Evolutionary conservation across 345 rosid species (phyloP).

Genomic region (Atalantia buxifolia): DNA sequence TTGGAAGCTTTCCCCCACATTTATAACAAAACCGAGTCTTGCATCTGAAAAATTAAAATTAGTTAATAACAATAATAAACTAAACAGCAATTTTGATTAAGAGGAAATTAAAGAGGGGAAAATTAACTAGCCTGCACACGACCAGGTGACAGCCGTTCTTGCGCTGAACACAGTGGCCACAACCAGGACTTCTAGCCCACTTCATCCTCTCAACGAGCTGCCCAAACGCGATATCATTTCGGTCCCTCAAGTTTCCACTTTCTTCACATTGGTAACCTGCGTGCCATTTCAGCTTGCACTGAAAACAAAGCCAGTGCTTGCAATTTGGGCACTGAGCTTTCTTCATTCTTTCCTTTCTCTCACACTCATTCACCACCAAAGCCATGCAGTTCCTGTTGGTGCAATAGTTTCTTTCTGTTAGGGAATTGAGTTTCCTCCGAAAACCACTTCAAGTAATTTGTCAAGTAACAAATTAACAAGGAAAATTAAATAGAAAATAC

Average conservation of each 20-base stretch:
- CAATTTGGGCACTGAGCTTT: conserved; percentile 28
- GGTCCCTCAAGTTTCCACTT: conserved; percentile 15
- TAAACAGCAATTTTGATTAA: too few species aligned
- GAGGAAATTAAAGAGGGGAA: too few species aligned
- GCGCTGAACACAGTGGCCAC: conserved; percentile 27
- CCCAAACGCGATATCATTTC: conserved; percentile 23
- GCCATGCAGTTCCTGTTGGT: conserved; percentile 26
- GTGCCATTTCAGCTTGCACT: conserved; percentile 30
- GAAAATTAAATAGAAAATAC: too few species aligned
- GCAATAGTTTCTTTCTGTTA: conserved; percentile 29
- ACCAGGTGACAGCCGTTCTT: conserved; percentile 17
- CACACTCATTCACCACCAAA: conserved; percentile 31
- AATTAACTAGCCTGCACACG: not conserved
- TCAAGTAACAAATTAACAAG: too few species aligned
- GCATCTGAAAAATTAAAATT: not conserved
- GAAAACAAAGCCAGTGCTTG: conserved; percentile 24
- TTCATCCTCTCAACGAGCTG: conserved; percentile 21
- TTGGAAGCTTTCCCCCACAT: not conserved
- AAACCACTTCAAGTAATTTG: too few species aligned
- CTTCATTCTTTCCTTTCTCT: not conserved
- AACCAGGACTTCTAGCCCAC: conserved; percentile 28
- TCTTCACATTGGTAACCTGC: conserved; percentile 27
- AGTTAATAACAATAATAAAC: too few species aligned
- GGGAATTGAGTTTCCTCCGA: too few species aligned
- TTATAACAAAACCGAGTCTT: not conserved